Evolutionary conservation across 148 eudicot genomes (phyloP), one percentile per base, ranked within the genome.

Genomic region (Chenopodium berlandieri): DNA sequence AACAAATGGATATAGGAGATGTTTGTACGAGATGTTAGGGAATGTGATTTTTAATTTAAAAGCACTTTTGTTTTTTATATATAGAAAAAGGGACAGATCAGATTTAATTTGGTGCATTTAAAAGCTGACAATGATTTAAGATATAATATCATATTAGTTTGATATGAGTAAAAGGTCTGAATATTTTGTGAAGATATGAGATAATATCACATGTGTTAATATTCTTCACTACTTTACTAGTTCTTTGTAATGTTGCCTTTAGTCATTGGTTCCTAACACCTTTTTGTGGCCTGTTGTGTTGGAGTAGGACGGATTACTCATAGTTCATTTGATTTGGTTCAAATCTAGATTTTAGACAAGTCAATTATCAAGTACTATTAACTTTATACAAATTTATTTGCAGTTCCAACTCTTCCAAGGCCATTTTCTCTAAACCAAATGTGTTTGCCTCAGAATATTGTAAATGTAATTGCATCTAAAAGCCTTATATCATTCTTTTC

Each of bases 171-270:
- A 25, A 65, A 7, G 22, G 27, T 22, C 68, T 16, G 22, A 65
- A 65, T 65, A 65, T 65, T 64, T 25, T 65, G 30, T 65, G 68
- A 65, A 65, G 30, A n/a, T n/a, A 65, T 25, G 50, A 71, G 73
- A 16, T 7, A 6, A 37, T 11, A 71, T 40, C 11, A 8, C 9
- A 2, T 20, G 4, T 69, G 14, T 50, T 13, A 12, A 50, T 50
- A 50, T 50, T 31, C 20, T 2, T 9, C 46, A 1, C 73, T 13
- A 32, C 20, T 32, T 32, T 37, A 70, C 13, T 37, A 34, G n/a
- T 25, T 46, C 19, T 73, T 47, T 73, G 23, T 13, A 1, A 17
- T 47, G 19, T 47, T 14, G 20, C 19, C 32, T 23, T 73, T 12
- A 8, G 58, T 9, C 30, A 70, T 6, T 17, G 47, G 10, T 70